phyloP scores from a whole-genome alignment of 2,329 filamentous ascomycete species.

The Incumbomyces delicatus region DNA sequence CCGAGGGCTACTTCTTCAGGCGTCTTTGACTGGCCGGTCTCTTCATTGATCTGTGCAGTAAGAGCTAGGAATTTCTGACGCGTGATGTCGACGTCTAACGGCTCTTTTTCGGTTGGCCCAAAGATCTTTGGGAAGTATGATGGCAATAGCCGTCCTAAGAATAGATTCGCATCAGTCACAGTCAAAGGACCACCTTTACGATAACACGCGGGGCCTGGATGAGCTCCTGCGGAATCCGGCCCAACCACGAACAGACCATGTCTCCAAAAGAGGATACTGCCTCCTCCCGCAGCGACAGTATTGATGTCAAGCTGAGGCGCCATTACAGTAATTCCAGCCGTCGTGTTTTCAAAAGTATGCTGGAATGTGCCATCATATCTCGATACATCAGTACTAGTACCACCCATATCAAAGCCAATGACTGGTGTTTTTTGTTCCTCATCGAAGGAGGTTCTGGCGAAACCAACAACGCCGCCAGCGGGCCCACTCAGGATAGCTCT shows the following conservation, averaged over 20 bases:
- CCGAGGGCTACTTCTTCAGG: conserved; percentile 81
- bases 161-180: conserved; percentile 85
- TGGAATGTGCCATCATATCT: conserved; percentile 84
- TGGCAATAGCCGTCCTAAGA: conserved; percentile 72
- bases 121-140: conserved; percentile 97
- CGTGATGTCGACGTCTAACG: conserved; percentile 66
- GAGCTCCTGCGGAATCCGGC: conserved; percentile 81
- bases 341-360: conserved; percentile 89
- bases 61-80: conserved; percentile 65
- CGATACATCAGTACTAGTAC: conserved; percentile 84
- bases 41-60: conserved; percentile 65
- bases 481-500: conserved; percentile 83
- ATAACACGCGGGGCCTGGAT: conserved; percentile 86
- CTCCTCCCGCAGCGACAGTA: conserved; percentile 80
- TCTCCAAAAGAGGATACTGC: conserved; percentile 62
- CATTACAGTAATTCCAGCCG: conserved; percentile 86
- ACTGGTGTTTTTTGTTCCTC: conserved; percentile 70
- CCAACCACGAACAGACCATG: conserved; percentile 89
- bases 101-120: conserved; percentile 77
- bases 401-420: conserved; percentile 94
- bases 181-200: conserved; percentile 83
- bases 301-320: conserved; percentile 91
- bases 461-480: conserved; percentile 88
- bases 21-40: conserved; percentile 53
- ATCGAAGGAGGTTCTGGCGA: conserved; percentile 88